Evolutionary conservation across 2,329 filamentous ascomycete genomes (phyloP).

Genomic region (Diaporthe vaccinii): DNA sequence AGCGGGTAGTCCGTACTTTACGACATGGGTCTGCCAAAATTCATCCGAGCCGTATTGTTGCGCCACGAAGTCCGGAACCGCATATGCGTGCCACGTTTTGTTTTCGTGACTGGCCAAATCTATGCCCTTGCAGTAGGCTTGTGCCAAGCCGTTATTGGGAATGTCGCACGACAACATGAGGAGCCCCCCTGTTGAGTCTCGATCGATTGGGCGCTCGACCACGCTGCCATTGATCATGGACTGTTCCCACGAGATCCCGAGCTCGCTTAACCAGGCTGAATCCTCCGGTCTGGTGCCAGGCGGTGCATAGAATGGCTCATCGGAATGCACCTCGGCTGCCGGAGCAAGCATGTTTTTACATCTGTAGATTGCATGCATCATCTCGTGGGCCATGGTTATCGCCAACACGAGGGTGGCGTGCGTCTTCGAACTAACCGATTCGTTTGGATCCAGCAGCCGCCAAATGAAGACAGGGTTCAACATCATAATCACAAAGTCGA

Average conservation of each 20-base stretch:
- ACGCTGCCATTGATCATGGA: neutral
- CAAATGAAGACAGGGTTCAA: neutral
- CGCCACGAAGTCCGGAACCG: neutral
- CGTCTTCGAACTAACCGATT: neutral
- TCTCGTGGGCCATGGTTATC: neutral
- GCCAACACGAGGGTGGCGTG: neutral
- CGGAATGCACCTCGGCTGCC: neutral
- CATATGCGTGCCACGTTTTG: neutral
- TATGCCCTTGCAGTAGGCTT: neutral
- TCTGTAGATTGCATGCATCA: neutral
- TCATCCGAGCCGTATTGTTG: neutral
- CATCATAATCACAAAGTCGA: neutral
- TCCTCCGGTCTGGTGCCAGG: neutral
- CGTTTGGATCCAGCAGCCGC: neutral
- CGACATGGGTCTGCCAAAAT: neutral
- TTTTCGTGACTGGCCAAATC: neutral
- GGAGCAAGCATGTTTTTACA: neutral
- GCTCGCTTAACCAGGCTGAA: slow-evolving; percentile 8
- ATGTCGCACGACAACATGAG: neutral
- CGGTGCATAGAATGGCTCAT: slow-evolving; percentile 11
- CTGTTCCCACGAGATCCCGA: neutral
- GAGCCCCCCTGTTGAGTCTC: neutral
- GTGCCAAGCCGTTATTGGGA: neutral
- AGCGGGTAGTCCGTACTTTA: slow-evolving; percentile 8
- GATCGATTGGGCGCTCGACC: neutral